Conservation (phyloP, 1,284 basidiomycete genomes). For the Cutaneotrichosporon spelunceum region DNA sequence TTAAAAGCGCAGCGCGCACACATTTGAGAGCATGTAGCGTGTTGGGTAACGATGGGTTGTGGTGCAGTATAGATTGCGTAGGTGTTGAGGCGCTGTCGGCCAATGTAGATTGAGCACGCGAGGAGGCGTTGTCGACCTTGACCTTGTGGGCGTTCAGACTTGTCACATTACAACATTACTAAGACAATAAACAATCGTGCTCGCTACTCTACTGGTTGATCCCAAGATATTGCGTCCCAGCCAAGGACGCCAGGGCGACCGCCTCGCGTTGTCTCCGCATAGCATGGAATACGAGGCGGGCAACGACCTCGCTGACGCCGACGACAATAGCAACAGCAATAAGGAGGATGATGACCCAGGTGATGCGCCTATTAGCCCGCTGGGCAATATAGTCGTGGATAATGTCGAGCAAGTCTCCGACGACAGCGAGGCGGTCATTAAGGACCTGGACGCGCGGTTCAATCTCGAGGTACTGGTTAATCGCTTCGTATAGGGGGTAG, state of each 20-base stretch:
- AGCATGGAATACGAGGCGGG: slow-evolving; percentile 64
- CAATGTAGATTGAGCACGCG: too few species aligned
- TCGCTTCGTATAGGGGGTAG: slow-evolving; percentile 85
- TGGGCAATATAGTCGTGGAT: slow-evolving; percentile 93
- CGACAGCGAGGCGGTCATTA: slow-evolving; percentile 83
- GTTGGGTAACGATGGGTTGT: not conserved
- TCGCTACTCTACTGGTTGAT: not conserved
- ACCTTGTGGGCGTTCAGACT: too few species aligned
- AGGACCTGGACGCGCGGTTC: slow-evolving; percentile 76
- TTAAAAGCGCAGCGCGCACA: slow-evolving; percentile 5
- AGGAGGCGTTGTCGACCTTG: too few species aligned
- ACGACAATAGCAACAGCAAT: slow-evolving; percentile 81
- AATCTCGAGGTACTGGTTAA: slow-evolving; percentile 93
- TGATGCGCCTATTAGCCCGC: slow-evolving; percentile 86
- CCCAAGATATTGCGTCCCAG: not conserved
- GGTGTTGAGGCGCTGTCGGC: too few species aligned
- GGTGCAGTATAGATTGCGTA: too few species aligned
- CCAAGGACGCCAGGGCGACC: too few species aligned
- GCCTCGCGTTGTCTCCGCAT: too few species aligned
- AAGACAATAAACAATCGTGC: not conserved
- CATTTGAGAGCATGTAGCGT: not conserved
- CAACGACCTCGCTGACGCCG: slow-evolving; percentile 68
- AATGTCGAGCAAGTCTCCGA: slow-evolving; percentile 81
- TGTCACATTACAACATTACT: not conserved
- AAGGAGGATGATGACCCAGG: slow-evolving; percentile 93